Conservation (phyloP, 2,329 filamentous ascomycete species). For the Pezicula radicicola region DNA sequence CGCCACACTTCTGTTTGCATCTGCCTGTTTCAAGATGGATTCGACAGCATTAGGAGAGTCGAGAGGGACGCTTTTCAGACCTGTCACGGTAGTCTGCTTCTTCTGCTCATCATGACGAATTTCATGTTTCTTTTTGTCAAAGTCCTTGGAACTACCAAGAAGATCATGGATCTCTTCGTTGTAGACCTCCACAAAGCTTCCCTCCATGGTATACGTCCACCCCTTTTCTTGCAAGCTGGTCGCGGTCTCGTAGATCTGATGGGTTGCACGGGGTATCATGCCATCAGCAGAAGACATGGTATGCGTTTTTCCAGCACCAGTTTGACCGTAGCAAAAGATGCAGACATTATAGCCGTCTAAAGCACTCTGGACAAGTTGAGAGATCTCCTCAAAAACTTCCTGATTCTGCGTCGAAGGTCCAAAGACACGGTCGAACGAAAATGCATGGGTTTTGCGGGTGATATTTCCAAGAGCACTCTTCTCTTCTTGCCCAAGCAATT, state of each 20-base stretch:
- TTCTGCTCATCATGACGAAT: constrained; percentile 82
- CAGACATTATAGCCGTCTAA: constrained; percentile 98
- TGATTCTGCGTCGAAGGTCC: constrained; percentile 72
- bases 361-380: constrained; percentile 92
- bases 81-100: constrained; percentile 78
- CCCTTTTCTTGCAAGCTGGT: constrained; percentile 82
- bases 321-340: constrained; percentile 98
- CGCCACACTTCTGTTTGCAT: constrained; percentile 85
- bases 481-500: constrained; percentile 79
- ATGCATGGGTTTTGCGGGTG: constrained; percentile 75
- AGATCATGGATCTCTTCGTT: constrained; percentile 96
- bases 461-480: constrained; percentile 76
- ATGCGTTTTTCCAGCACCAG: constrained; percentile 92
- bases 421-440: constrained; percentile 93
- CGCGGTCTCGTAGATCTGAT: constrained; percentile 90
- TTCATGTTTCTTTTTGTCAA: constrained; percentile 81
- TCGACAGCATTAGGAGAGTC: constrained; percentile 80
- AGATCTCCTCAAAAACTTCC: constrained; percentile 93
- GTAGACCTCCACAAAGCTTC: constrained; percentile 96
- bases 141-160: constrained; percentile 66
- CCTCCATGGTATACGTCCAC: constrained; percentile 92
- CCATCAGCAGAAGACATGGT: constrained; percentile 91
- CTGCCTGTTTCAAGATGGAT: constrained; percentile 74
- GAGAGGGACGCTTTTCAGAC: constrained; percentile 73
- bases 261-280: constrained; percentile 91